These are phyloP conservation scores for Cinnamomum micranthum DNA, from an alignment of 164 flowering plant genomes.

Conservation along the genomic window DNA sequence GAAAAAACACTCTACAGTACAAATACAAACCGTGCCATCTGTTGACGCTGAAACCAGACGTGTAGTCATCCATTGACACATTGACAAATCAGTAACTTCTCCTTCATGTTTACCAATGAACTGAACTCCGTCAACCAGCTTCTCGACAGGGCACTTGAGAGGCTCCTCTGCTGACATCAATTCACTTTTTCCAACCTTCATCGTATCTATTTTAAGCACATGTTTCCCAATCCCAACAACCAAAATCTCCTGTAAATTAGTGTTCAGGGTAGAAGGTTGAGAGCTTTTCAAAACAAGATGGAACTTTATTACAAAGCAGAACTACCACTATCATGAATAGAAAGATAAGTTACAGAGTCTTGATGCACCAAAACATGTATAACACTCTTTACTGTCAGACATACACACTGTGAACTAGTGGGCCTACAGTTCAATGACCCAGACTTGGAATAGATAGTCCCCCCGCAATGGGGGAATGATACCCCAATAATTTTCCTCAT, in stretches of 20 bases:
- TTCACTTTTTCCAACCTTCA: constrained; percentile 73
- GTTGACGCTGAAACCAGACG: constrained; percentile 88
- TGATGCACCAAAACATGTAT: background rate
- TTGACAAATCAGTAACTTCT: constrained; percentile 91
- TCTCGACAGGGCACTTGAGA: constrained; percentile 56
- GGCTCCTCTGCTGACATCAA: constrained; percentile 68
- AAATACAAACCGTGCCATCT: constrained; percentile 87
- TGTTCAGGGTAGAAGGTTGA: background rate
- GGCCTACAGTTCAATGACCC: background rate
- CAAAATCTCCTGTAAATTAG: constrained; percentile 66
- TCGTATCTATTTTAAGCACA: constrained; percentile 75
- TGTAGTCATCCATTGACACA: constrained; percentile 96
- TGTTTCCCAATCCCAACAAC: constrained; percentile 73
- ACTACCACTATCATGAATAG: background rate
- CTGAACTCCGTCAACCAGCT: constrained; percentile 80
- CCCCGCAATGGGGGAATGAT: background rate
- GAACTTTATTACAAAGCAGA: background rate
- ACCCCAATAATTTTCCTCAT: background rate
- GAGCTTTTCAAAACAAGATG: background rate
- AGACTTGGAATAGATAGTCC: background rate
- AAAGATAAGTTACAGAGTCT: background rate
- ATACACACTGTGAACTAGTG: background rate
- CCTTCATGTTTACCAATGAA: constrained; percentile 88
- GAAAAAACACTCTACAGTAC: background rate
- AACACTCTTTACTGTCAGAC: background rate